A percentile compares a stretch with the other conserved stretches of the same genome.
Evolutionary conservation across 768 basidiomycete genomes (phyloP).

Genomic region (Kwoniella dejecticola): DNA sequence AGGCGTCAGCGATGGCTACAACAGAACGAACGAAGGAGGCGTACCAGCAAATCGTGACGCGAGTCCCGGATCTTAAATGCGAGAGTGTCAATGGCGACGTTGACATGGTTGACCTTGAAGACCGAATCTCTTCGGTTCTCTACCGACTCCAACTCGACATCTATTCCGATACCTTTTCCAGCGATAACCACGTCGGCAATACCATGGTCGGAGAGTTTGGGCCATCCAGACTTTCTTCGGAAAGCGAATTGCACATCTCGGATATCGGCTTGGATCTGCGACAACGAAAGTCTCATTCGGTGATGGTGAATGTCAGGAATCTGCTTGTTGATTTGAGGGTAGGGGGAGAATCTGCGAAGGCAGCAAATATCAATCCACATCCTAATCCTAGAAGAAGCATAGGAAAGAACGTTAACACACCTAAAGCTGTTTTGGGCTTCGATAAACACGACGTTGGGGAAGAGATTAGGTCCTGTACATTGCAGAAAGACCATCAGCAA

Average conservation of each 20-base stretch:
- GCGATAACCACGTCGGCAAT: slow-evolving; percentile 63
- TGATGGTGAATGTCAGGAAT: slow-evolving; percentile 67
- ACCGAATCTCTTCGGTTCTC: slow-evolving; percentile 53
- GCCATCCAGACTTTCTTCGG: slow-evolving; percentile 78
- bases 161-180: slow-evolving; percentile 74
- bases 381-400: too few species aligned
- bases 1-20: neutral
- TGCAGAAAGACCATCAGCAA: slow-evolving; percentile 7
- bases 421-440: slow-evolving; percentile 87
- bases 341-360: slow-evolving; percentile 76
- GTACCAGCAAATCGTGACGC: slow-evolving; percentile 67
- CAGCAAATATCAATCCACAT: too few species aligned
- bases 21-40: slow-evolving; percentile 63
- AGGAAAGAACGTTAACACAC: too few species aligned
- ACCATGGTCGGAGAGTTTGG: slow-evolving; percentile 60
- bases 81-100: slow-evolving; percentile 80
- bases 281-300: slow-evolving; percentile 71
- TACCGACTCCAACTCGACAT: slow-evolving; percentile 57
- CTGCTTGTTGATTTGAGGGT: slow-evolving; percentile 59
- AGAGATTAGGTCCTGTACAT: slow-evolving; percentile 72
- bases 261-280: slow-evolving; percentile 86
- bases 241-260: slow-evolving; percentile 91
- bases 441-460: slow-evolving; percentile 64
- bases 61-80: slow-evolving; percentile 89
- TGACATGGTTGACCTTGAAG: slow-evolving; percentile 60